phyloP scores from a whole-genome alignment of 306 rosid species.

The Cicer cuneatum region DNA sequence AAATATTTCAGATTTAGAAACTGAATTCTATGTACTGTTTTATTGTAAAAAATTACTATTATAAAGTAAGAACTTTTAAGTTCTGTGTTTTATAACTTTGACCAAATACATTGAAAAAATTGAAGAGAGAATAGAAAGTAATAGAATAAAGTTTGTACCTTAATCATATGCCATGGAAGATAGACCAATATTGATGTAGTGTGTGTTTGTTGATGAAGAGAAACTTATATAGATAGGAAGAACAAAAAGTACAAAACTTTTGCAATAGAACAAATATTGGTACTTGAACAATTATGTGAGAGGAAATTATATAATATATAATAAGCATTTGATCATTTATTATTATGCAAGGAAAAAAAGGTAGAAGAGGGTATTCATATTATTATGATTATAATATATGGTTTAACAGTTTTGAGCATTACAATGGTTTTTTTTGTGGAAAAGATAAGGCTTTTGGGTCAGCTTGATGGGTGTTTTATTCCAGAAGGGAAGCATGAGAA shows the following conservation, averaged over 20 bases:
- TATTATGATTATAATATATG: slow-evolving; percentile 39
- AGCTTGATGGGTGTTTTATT: slow-evolving; percentile 70
- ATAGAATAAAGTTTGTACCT: slow-evolving; percentile 59
- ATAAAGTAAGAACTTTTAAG: slow-evolving; percentile 6
- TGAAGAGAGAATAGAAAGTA: slow-evolving; percentile 33
- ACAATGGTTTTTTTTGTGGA: slow-evolving; percentile 48
- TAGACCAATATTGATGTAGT: slow-evolving; percentile 39
- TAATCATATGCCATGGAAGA: slow-evolving; percentile 52
- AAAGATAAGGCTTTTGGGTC: slow-evolving; percentile 84
- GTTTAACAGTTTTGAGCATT: slow-evolving; percentile 56
- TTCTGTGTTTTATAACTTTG: slow-evolving; percentile 29
- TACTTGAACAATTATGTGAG: slow-evolving; percentile 56
- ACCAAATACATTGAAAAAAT: slow-evolving; percentile 38
- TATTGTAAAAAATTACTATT: slow-evolving; percentile 31
- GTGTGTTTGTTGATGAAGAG: slow-evolving; percentile 55
- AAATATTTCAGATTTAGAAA: slow-evolving; percentile 60
- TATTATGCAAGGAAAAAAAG: slow-evolving; percentile 44
- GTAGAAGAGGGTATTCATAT: slow-evolving; percentile 20
- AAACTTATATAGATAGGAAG: slow-evolving; percentile 59
- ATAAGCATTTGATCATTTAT: slow-evolving; percentile 53
- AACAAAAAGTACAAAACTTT: slow-evolving; percentile 51
- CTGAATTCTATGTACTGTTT: slow-evolving; percentile 50
- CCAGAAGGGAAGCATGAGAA: slow-evolving; percentile 77
- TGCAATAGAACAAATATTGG: slow-evolving; percentile 59
- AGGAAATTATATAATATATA: slow-evolving; percentile 43